Conservation (phyloP, 352 stramenopile genomes). For the Globisporangium lucens region DNA sequence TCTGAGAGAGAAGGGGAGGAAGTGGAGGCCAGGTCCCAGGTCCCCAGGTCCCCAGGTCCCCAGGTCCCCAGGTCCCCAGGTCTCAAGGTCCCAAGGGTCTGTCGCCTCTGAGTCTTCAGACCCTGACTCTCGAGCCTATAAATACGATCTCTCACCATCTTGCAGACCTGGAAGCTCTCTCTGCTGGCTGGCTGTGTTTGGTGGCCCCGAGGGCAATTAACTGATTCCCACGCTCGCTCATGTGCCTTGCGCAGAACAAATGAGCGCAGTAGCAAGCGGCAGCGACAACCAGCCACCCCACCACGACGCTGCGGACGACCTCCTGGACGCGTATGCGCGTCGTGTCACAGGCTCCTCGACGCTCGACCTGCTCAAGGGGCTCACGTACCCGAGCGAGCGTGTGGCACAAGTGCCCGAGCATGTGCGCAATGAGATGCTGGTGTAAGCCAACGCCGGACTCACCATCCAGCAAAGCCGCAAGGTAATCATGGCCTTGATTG, state of each 20-base stretch:
- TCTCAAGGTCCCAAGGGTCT: background rate
- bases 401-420: constrained; percentile 11
- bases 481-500: constrained; percentile 1
- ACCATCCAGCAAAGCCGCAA: constrained; percentile 13
- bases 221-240: background rate
- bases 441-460: constrained; percentile 22
- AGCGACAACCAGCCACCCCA: background rate
- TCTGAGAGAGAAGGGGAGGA: constrained; percentile 1
- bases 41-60: background rate
- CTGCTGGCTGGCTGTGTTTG: background rate
- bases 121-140: background rate
- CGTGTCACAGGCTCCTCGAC: constrained; percentile 43
- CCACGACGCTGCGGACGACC: constrained; percentile 8
- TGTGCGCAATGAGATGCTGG: constrained; percentile 51
- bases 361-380: constrained; percentile 55
- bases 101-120: background rate
- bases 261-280: constrained; percentile 4
- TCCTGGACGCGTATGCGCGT: constrained; percentile 26
- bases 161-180: background rate
- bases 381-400: constrained; percentile 11
- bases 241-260: constrained; percentile 10
- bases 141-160: constrained; percentile 4
- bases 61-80: background rate
- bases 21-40: background rate
- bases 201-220: background rate